Percentiles rank a stretch among this genome's conserved stretches.
Evolutionary conservation across 2,329 filamentous ascomycete genomes (phyloP).

Genomic region (Fusarium sp.): DNA sequence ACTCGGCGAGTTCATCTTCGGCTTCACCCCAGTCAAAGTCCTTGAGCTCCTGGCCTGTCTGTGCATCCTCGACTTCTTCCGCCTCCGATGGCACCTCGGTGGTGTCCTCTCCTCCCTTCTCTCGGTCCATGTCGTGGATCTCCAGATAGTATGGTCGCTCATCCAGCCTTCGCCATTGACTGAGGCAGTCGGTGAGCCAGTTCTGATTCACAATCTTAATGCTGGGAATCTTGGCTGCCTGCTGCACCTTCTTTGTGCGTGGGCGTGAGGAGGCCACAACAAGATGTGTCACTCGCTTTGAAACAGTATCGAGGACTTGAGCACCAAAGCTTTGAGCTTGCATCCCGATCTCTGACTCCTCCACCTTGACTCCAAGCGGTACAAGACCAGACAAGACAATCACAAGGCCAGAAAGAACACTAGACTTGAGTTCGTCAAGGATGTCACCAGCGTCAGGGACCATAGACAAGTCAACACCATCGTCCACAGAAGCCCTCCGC

Average conservation of each 20-base stretch:
- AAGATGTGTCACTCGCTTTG: conserved; percentile 75
- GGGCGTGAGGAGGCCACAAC: conserved; percentile 77
- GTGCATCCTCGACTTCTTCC: conserved; percentile 45
- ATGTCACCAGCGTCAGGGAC: conserved; percentile 89
- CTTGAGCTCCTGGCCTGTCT: conserved; percentile 58
- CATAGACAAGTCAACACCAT: conserved; percentile 56
- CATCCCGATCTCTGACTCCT: conserved; percentile 84
- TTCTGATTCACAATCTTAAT: conserved; percentile 93
- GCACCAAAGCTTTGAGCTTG: conserved; percentile 92
- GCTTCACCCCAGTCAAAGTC: conserved; percentile 71
- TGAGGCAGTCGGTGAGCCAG: conserved; percentile 89
- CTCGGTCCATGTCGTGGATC: conserved; percentile 76
- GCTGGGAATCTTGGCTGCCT: conserved; percentile 80
- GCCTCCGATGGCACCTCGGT: conserved; percentile 46
- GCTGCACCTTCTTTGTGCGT: conserved; percentile 89
- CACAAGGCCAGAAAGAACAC: conserved; percentile 77
- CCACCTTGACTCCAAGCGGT: conserved; percentile 81
- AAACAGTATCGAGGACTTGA: conserved; percentile 65
- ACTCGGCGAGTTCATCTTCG: conserved; percentile 80
- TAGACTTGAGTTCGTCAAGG: conserved; percentile 83
- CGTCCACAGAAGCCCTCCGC: conserved; percentile 49
- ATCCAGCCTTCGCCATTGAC: conserved; percentile 83
- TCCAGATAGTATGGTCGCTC: conserved; percentile 82
- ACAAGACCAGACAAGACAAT: conserved; percentile 93
- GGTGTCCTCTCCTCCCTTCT: conserved; percentile 45